phyloP scores from a whole-genome alignment of 2,329 filamentous ascomycete genomes.

The Stachybotrys elegans region DNA sequence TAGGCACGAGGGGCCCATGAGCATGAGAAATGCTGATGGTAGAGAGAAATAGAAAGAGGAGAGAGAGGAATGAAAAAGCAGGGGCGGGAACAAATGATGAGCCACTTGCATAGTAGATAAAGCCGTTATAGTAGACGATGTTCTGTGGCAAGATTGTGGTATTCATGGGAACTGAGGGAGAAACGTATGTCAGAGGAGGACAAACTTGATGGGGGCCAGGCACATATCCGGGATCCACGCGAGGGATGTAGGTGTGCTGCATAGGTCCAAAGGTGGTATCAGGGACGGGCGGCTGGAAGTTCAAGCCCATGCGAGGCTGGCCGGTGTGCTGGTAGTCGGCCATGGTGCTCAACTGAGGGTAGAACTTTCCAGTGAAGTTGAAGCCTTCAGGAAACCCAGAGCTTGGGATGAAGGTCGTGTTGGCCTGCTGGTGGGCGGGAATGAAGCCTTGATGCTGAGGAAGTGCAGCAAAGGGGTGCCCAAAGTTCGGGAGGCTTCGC shows the following conservation, averaged over 20 bases:
- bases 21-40: too few relatives aligned
- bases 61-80: too few relatives aligned
- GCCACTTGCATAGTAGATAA: slow-evolving; percentile 36
- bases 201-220: slow-evolving; percentile 27
- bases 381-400: too few relatives aligned
- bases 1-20: too few relatives aligned
- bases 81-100: neutral
- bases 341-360: slow-evolving; percentile 20
- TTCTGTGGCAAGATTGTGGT: slow-evolving; percentile 24
- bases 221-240: slow-evolving; percentile 35
- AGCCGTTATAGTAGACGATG: slow-evolving; percentile 24
- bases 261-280: slow-evolving; percentile 53
- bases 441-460: slow-evolving; percentile 7
- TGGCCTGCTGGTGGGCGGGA: slow-evolving; percentile 4
- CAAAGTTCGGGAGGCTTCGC: slow-evolving; percentile 19
- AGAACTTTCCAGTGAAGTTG: too few relatives aligned
- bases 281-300: slow-evolving; percentile 55
- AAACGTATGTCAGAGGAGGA: slow-evolving; percentile 23
- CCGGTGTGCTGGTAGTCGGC: slow-evolving; percentile 37
- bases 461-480: slow-evolving; percentile 7
- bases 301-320: slow-evolving; percentile 38
- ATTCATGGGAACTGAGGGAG: slow-evolving; percentile 14
- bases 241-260: slow-evolving; percentile 51
- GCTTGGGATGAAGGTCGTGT: slow-evolving; percentile 3
- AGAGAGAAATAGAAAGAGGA: too few relatives aligned